These are phyloP conservation scores for Botrytis medusae DNA, from an alignment of 2,329 filamentous ascomycete genomes.

Conservation along the genomic window DNA sequence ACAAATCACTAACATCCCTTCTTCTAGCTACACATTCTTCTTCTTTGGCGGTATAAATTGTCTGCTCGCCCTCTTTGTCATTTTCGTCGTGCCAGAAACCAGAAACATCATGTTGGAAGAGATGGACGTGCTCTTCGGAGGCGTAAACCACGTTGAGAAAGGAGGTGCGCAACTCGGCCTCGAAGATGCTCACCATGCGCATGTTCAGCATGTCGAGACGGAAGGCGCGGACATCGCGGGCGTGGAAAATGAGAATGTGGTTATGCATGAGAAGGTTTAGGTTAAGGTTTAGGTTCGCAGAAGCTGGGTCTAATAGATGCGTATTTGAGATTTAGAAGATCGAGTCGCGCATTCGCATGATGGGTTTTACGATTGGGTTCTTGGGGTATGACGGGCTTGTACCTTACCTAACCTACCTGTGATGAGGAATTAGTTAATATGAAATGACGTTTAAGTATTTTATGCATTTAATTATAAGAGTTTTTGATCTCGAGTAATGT, in stretches of 20 bases:
- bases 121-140: constrained; percentile 55
- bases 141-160: constrained; percentile 37
- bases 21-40: constrained; percentile 40
- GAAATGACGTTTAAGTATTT: neutral
- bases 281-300: neutral
- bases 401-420: neutral
- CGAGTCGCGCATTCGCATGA: neutral
- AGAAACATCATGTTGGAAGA: constrained; percentile 55
- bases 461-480: neutral
- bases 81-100: constrained; percentile 55
- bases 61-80: constrained; percentile 50
- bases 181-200: constrained; percentile 38
- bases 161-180: constrained; percentile 35
- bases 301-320: no score
- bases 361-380: neutral
- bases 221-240: neutral
- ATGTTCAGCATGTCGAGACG: neutral
- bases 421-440: neutral
- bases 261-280: neutral
- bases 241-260: neutral
- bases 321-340: neutral
- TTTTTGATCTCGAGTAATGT: neutral
- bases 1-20: constrained; percentile 7
- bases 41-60: constrained; percentile 56
- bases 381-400: neutral